A percentile compares a stretch with the other conserved stretches of the same genome.
phyloP scores from a whole-genome alignment of 495 filamentous ascomycete species.

The Tuber umbilicatum region DNA sequence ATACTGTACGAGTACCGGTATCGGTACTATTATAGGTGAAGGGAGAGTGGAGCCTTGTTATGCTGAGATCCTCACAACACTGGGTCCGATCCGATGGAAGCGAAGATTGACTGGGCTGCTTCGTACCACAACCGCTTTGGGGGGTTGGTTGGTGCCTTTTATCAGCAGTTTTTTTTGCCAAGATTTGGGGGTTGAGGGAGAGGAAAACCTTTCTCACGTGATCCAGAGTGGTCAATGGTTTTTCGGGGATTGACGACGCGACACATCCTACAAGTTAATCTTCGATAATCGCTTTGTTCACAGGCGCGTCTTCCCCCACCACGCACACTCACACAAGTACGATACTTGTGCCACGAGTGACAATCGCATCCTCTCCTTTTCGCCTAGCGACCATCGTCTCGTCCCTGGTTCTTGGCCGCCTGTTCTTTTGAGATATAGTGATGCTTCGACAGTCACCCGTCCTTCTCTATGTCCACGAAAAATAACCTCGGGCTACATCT shows the following conservation, averaged over 20 bases:
- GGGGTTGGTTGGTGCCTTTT: background rate
- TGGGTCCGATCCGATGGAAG: background rate
- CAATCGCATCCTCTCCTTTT: background rate
- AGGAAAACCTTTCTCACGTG: background rate
- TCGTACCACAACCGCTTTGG: background rate
- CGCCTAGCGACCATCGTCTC: background rate
- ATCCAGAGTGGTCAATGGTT: background rate
- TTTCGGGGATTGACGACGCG: background rate
- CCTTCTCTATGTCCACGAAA: slow-evolving; percentile 34
- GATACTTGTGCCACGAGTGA: background rate
- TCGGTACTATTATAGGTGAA: no score
- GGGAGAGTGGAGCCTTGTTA: no score
- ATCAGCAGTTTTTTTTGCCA: background rate
- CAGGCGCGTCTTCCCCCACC: background rate
- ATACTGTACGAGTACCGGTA: no score
- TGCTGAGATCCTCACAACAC: no score
- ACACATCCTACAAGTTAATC: background rate
- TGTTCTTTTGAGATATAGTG: background rate
- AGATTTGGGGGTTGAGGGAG: background rate
- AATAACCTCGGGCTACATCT: slow-evolving; percentile 40
- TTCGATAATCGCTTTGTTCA: background rate
- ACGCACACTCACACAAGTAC: background rate
- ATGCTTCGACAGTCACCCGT: background rate
- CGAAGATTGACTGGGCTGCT: background rate
- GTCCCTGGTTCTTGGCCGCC: background rate